Base-by-base conservation (phyloP, 2,329 filamentous ascomycete genomes). In the Fusarium sp. region DNA sequence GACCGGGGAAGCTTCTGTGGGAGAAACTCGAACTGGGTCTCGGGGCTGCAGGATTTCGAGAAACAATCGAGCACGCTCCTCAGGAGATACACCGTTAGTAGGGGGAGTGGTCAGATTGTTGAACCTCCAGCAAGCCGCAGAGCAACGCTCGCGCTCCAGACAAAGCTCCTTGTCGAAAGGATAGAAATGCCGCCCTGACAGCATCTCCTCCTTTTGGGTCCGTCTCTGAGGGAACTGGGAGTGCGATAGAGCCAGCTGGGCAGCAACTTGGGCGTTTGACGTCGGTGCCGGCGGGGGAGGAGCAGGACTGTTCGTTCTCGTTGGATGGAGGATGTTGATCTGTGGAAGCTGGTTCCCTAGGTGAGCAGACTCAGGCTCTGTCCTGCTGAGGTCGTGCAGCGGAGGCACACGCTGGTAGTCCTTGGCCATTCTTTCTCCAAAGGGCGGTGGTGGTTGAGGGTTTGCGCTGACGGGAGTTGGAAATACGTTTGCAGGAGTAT, bases 141-240 rank as follows among this genome's bases (percentile, higher is more conserved):
- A 91, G 81, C 95, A 98, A 56, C 91, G 87, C 76, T 96, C 90
- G n/a, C 95, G 91, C 74, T 98, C 94, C 21, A 92, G 85, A 16
- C 92, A 86, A 8, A 99, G 86, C 74, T 93, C 91, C 63, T 89
- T 87, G 76, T 93, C 90, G 68, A 91, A 94, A 9, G 93, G 92
- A 64, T 90, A 90, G 79, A 93, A 98, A n/a, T 89, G 86, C 39
- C 92, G 86, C 15, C 93, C 93, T 31, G 85, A 85, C 18, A 97
- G 83, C 95, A 98, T 98, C 77, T 96, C 93, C 63, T 97, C 92
- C 79, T 96, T 96, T 77, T 97, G 93, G 3, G 90, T 91, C 63
- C 85, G 81, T 73, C 78, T 74, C 42, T 75, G 73, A 3, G 82
- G 80, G 60, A 84, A 86, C 63, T 86, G 84, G 10, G 85, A 80